A percentile compares a stretch with the other conserved stretches of the same genome.
phyloP scores from a whole-genome alignment of 2,329 filamentous ascomycete species.

The Trichoderma atrobrunneum region DNA sequence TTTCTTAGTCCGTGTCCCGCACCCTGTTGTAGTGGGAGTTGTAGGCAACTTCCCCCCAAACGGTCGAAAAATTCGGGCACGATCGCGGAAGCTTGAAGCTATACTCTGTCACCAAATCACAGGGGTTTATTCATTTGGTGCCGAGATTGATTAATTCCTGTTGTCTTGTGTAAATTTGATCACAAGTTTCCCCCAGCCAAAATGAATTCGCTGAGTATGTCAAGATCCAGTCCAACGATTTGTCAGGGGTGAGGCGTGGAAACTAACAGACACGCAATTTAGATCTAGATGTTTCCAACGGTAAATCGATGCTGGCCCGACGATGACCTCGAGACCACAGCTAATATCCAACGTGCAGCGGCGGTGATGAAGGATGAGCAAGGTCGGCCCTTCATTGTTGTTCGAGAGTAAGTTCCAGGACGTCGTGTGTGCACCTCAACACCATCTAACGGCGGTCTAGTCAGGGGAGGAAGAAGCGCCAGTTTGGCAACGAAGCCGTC shows the following conservation, averaged over 20 bases:
- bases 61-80: conserved; percentile 36
- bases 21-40: conserved; percentile 26
- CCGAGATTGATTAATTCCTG: not conserved
- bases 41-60: conserved; percentile 29
- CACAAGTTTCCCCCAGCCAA: conserved; percentile 30
- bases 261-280: conserved; percentile 35
- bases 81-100: conserved; percentile 33
- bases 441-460: conserved; percentile 45
- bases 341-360: conserved; percentile 42
- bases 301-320: conserved; percentile 46
- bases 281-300: conserved; percentile 84
- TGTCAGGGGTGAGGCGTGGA: conserved; percentile 26
- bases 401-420: conserved; percentile 74
- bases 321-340: conserved; percentile 16
- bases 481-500: conserved; percentile 94
- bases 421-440: not conserved
- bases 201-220: conserved; percentile 40
- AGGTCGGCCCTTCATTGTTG: conserved; percentile 95
- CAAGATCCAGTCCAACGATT: conserved; percentile 23
- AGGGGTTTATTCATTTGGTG: conserved; percentile 24
- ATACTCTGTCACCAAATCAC: conserved; percentile 28
- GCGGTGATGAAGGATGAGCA: conserved; percentile 93
- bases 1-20: conserved; percentile 36
- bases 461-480: conserved; percentile 96
- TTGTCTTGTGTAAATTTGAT: conserved; percentile 27